Evolutionary conservation across 345 rosid genomes (phyloP).

Genomic region (Heritiera littoralis): DNA sequence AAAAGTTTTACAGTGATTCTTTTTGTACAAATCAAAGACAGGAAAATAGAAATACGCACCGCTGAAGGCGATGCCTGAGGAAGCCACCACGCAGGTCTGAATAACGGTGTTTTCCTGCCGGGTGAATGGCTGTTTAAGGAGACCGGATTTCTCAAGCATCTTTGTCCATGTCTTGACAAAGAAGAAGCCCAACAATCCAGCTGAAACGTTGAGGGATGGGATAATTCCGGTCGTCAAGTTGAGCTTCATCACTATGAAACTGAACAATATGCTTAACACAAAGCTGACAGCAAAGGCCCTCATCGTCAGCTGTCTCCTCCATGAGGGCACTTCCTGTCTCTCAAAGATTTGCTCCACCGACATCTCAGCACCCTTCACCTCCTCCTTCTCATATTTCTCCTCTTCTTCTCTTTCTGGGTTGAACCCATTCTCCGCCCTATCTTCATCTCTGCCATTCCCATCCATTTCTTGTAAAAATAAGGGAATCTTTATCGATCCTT

Average conservation of each 20-base stretch:
- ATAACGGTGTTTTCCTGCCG: constrained; percentile 81
- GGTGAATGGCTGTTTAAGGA: constrained; percentile 61
- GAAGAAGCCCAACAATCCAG: constrained; percentile 73
- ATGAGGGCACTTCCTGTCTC: constrained; percentile 43
- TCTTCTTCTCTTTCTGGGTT: background rate
- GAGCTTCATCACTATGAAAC: constrained; percentile 74
- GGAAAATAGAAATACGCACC: constrained; percentile 33
- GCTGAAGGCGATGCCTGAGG: constrained; percentile 84
- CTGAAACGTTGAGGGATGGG: constrained; percentile 81
- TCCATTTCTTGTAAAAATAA: background rate
- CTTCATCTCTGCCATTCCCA: background rate
- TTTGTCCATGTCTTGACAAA: constrained; percentile 74
- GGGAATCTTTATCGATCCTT: background rate
- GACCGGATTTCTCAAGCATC: constrained; percentile 41
- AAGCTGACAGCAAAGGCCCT: constrained; percentile 68
- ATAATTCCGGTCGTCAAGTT: constrained; percentile 74
- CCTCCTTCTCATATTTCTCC: background rate
- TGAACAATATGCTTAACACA: constrained; percentile 51
- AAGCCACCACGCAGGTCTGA: constrained; percentile 86
- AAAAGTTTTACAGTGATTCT: background rate
- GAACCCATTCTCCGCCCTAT: background rate
- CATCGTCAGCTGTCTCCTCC: constrained; percentile 66
- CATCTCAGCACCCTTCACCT: constrained; percentile 17
- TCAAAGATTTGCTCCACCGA: constrained; percentile 59
- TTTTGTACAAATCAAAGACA: background rate